Evolutionary conservation across 305 asterid species (phyloP).

Genomic region (Petunia hybrid): DNA sequence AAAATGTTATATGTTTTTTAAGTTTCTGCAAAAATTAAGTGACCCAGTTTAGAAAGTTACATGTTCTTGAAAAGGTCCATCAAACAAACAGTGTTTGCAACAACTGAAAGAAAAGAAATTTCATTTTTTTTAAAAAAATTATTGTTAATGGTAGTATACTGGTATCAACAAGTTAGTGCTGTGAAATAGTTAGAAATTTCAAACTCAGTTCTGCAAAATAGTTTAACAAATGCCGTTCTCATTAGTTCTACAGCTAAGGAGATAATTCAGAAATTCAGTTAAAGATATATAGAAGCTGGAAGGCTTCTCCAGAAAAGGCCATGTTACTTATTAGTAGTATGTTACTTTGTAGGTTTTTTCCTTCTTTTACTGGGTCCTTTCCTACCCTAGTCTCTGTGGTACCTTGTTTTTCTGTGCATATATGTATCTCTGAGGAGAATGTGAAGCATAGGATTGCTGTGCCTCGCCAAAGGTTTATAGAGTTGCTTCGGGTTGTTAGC

Average conservation of each 20-base stretch:
- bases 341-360: background rate
- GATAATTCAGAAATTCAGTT: background rate
- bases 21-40: too few species aligned
- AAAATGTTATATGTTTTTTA: too few species aligned
- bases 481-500: background rate
- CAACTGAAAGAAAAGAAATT: too few species aligned
- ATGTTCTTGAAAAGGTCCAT: too few species aligned
- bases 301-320: background rate
- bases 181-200: too few species aligned
- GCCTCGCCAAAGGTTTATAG: background rate
- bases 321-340: background rate
- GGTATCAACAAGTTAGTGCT: too few species aligned
- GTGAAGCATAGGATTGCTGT: background rate
- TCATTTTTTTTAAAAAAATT: too few species aligned
- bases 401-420: background rate
- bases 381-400: background rate
- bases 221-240: too few species aligned
- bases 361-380: background rate
- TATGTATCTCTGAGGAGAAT: background rate
- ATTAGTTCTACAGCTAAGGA: background rate
- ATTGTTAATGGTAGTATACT: too few species aligned
- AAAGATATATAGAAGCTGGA: slow-evolving; percentile 6
- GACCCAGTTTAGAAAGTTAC: too few species aligned
- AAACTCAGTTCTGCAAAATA: too few species aligned
- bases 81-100: too few species aligned